phyloP scores from a whole-genome alignment of 208 protist species.

The Leishmania aethiopica region DNA sequence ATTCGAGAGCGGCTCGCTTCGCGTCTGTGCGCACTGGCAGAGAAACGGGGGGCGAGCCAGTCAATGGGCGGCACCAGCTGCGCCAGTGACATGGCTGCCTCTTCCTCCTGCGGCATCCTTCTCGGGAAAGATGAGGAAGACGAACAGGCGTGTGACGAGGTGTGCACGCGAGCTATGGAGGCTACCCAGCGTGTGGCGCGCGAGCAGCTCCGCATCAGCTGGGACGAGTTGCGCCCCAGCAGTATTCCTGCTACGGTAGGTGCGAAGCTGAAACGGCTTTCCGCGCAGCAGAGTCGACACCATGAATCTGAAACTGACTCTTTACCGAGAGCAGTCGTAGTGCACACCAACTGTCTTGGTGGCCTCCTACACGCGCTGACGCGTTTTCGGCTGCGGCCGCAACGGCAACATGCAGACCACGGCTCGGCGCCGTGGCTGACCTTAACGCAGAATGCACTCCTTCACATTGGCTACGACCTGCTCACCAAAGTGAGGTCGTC shows the following conservation, averaged over 20 bases:
- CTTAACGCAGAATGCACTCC: slow-evolving; percentile 15
- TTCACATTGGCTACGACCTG: slow-evolving; percentile 30
- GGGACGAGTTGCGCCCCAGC: slow-evolving; percentile 48
- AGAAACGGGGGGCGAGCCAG: background rate
- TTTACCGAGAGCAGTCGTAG: background rate
- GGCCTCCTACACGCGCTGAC: slow-evolving; percentile 12
- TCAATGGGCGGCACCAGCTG: background rate
- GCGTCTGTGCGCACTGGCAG: background rate
- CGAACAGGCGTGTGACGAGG: background rate
- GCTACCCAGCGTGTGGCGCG: slow-evolving; percentile 25
- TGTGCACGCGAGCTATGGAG: slow-evolving; percentile 18
- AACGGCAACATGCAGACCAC: background rate
- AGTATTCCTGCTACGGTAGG: slow-evolving; percentile 16
- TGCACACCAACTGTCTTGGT: slow-evolving; percentile 16
- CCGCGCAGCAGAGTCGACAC: background rate
- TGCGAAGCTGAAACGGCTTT: slow-evolving; percentile 12
- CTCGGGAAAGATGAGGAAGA: slow-evolving; percentile 5
- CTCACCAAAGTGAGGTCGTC: slow-evolving; percentile 22
- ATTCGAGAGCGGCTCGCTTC: background rate
- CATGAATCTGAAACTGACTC: background rate
- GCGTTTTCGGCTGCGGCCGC: background rate
- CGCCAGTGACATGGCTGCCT: background rate
- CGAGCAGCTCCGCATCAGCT: slow-evolving; percentile 56
- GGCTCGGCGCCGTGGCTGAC: slow-evolving; percentile 7
- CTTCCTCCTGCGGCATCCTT: background rate